Evolutionary conservation across 305 asterid genomes (phyloP), one percentile per base, ranked within the genome.

Genomic region (Striga hermonthica): DNA sequence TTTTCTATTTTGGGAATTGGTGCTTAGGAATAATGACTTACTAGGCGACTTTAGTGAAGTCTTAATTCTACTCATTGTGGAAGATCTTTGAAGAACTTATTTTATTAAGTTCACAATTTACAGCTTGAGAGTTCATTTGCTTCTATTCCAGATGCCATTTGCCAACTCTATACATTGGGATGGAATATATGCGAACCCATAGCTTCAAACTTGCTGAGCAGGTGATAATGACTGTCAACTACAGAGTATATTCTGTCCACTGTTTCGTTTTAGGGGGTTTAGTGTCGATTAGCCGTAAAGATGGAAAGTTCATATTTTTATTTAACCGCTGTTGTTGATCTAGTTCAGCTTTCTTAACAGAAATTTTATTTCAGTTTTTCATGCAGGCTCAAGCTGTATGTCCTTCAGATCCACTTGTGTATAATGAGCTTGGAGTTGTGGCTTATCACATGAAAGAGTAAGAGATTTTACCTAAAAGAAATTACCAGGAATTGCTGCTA

Each of bases 371-470:
- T 72, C 87, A 94, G 99, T 90, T 86, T 81, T 88, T 94, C 76
- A 81, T 88, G 98, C 98, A 94, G 95, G 96, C 99, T 64, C 85
- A 85, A 79, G 62, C 64, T 55, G 72, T 90, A 68, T 94, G 99
- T 72, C 95, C 95, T 72, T 84, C 87, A 15, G 99, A 94, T 78
- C 98, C 99, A 71, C 98, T 94, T 75, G 96, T 94, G 55, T 88
- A 82, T 77, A 94, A 94, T 82, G 99, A 94, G 76, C 95, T 94
- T 69, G 99, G 99, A 74, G 96, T 87, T 47, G 99, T 94, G 75
- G 90, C 98, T 73, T 94, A 90, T 80, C 94, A 90, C 78, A 94
- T 90, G 99, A 85, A 94, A 75, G 95, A 94, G 99, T 94, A 86
- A 81, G 97, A 57, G 77, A 28, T 66, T 68, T 73, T 16, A 39